phyloP scores from a whole-genome alignment of 2,329 filamentous ascomycete species.

The Juglanconis sp. region DNA sequence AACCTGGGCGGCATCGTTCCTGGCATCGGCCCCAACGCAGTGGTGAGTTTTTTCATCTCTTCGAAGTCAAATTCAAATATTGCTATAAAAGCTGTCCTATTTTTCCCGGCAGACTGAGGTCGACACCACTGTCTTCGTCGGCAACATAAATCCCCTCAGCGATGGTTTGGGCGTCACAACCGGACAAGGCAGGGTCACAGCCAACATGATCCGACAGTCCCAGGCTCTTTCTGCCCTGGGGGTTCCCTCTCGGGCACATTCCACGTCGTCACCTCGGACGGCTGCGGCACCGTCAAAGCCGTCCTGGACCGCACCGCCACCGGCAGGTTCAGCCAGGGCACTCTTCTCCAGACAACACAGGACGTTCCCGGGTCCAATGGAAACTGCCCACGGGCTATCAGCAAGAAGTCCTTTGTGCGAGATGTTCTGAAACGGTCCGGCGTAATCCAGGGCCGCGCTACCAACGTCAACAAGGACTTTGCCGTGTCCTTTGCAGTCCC shows the following conservation, averaged over 20 bases:
- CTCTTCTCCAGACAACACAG: slow-evolving; percentile 14
- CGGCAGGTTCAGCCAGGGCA: slow-evolving; percentile 17
- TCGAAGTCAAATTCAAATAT: too few species aligned
- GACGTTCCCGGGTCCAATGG: slow-evolving; percentile 16
- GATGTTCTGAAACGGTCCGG: slow-evolving; percentile 6
- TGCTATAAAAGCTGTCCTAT: too few species aligned
- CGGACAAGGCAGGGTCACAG: slow-evolving; percentile 32
- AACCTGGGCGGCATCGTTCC: slow-evolving; percentile 23
- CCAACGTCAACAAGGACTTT: slow-evolving; percentile 17
- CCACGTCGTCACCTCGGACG: slow-evolving; percentile 40
- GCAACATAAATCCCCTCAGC: slow-evolving; percentile 27
- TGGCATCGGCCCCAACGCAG: slow-evolving; percentile 14
- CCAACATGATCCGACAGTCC: slow-evolving; percentile 29
- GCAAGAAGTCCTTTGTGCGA: slow-evolving; percentile 3
- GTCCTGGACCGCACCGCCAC: slow-evolving; percentile 37
- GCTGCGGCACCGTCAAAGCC: slow-evolving; percentile 36
- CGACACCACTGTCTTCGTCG: slow-evolving; percentile 25
- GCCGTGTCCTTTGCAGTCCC: slow-evolving; percentile 9
- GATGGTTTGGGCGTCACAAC: slow-evolving; percentile 38
- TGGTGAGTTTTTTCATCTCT: background rate
- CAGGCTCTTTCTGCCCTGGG: slow-evolving; percentile 31
- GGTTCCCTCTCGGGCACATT: slow-evolving; percentile 33
- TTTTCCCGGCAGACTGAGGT: slow-evolving; percentile 25
- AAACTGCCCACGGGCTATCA: slow-evolving; percentile 15
- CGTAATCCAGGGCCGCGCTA: slow-evolving; percentile 19